Base-by-base conservation (phyloP, 1,284 basidiomycete genomes). In the Sphaerobolus stellatus region DNA sequence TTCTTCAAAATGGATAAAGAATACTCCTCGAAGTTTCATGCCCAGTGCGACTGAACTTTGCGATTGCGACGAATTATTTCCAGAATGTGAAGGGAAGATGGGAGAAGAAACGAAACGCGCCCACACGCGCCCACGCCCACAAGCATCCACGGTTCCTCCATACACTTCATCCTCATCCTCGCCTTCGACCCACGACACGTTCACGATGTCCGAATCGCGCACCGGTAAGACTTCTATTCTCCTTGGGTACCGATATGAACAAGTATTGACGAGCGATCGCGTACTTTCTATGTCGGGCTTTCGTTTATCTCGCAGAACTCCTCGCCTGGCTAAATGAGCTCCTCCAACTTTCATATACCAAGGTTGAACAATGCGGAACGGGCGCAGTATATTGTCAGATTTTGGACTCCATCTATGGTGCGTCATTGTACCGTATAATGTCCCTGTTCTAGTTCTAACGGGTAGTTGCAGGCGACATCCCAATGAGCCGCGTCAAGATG, bases 251-350 rank as follows among this genome's bases (percentile, higher is more conserved):
- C 20, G n/a, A 28, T 30, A n/a, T 20, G 30, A 43, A 6, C 31
- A n/a, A 8, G n/a, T 47, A 29, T 24, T 43, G 20, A 48, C 40
- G 11, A 22, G 24, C 14, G n/a, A 22, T 28, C 20, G 8, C 43
- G 4, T 31, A 20, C 27, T 25, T 2, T 29, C 30, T 31, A 33
- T n/a, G n/a, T 24, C 16, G 14, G 18, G 28, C 28, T 16, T 5
- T 16, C 16, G 13, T 14, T 45, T 46, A 28, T 14, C 40, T 48
- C 24, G 27, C 40, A 46, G 97, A 99, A 68, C 81, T 99, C 29
- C 68, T 99, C 38, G 79, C 81, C 48, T 99, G 97, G 97, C 76
- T 98, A 67, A 98, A 98, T 73, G 92, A 96, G 46, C 85, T 99
- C 20, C 82, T 98, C 7, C 85, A 89, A 65, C 75, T 93, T 69